Evolutionary conservation across 331 rosid genomes (phyloP), one percentile per base, ranked within the genome.

Genomic region (Phaseolus coccineus): DNA sequence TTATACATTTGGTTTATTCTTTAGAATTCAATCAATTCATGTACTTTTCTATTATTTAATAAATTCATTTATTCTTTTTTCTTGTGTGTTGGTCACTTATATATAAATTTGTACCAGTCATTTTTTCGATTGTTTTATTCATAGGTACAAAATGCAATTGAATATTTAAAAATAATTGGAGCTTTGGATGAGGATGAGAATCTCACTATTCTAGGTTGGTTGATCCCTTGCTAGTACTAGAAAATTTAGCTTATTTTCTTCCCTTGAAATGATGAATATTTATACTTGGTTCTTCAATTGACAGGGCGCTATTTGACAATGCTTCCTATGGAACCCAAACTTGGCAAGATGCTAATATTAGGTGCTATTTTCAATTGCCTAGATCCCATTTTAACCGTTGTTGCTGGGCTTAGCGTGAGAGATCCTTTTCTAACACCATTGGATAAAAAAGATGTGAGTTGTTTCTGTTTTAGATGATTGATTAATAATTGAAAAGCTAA

Each of bases 291-390:
- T 53, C 70, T 70, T 87, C 80, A 22, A 68, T 83, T 86, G 82
- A 79, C 92, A 96, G 99, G 99, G 64, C 89, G 87, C 80, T 85
- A 88, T 81, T 81, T 96, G 79, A 85, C 90, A 22, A 81, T 86
- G 93, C 96, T 96, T 86, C 98, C 99, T 6, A 87, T 93, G 97
- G 99, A 93, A 81, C 99, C 99, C 84, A 96, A 96, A 86, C 96
- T 93, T 69, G 99, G 97, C 74, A 93, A 96, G 85, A 93, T 96
- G 97, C 97, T 93, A 80, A 85, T 96, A 65, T 69, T 91, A 75
- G 99, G 98, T 47, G 82, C 96, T 56, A 88, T 90, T 79, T 89
- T 96, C 77, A 93, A 91, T 77, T 96, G 98, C 83, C 87, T 96
- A 81, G 99, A 93, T 86, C 99, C 99, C 50, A 81, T 96, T 78